Percentiles rank a stretch among this genome's conserved stretches.
Evolutionary conservation across 768 basidiomycete species (phyloP).

Genomic region (Cystobasidium tubakii): DNA sequence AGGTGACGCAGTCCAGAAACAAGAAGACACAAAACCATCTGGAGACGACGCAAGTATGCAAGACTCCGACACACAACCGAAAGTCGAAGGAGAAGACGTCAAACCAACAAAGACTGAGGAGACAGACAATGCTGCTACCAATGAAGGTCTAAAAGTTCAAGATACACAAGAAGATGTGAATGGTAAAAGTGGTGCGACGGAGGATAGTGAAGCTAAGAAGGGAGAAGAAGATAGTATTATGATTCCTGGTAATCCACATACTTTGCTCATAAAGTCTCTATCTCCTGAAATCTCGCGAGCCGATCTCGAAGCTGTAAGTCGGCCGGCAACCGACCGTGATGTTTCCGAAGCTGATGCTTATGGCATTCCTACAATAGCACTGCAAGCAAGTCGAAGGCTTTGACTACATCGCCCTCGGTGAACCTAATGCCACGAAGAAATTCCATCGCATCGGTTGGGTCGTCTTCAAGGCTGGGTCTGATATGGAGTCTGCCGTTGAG

Average conservation of each 20-base stretch:
- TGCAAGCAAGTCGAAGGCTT: conserved; percentile 72
- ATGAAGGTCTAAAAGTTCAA: conserved; percentile 16
- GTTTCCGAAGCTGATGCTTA: neutral
- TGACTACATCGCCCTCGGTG: conserved; percentile 80
- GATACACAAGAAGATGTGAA: neutral
- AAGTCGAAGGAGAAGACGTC: conserved; percentile 1
- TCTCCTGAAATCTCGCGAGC: conserved; percentile 31
- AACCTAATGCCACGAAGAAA: conserved; percentile 84
- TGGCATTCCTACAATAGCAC: conserved; percentile 54
- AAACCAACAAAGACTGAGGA: neutral
- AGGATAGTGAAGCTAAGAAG: neutral
- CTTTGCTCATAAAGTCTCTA: conserved; percentile 39
- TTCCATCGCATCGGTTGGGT: conserved; percentile 95
- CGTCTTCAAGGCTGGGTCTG: conserved; percentile 73
- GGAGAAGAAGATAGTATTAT: conserved; percentile 36
- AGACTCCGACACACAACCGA: neutral
- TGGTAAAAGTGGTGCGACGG: neutral
- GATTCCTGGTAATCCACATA: conserved; percentile 33
- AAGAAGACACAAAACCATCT: neutral
- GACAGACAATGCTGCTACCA: conserved; percentile 10
- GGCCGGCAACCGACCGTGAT: too few species aligned
- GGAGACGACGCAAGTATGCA: conserved; percentile 17
- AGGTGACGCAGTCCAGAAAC: neutral
- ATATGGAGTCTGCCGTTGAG: conserved; percentile 66
- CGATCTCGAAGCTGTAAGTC: conserved; percentile 41